Percentiles rank a stretch among this genome's conserved stretches.
phyloP scores from a whole-genome alignment of 140 eudicot genomes.

The Oenanthe javanica region DNA sequence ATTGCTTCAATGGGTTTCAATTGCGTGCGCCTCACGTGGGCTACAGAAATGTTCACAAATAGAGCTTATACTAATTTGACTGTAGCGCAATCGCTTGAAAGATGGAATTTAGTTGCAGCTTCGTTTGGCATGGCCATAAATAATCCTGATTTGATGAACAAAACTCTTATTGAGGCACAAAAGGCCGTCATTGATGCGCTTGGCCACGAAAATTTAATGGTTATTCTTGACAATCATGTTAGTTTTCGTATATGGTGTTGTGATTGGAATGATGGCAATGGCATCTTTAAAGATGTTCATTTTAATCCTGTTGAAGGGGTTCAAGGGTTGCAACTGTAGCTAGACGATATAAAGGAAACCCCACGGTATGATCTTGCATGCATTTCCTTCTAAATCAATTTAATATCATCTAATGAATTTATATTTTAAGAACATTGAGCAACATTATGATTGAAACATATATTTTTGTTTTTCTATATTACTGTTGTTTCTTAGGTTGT shows the following conservation, averaged over 20 bases:
- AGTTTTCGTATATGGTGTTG: constrained; percentile 47
- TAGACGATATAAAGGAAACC: constrained; percentile 15
- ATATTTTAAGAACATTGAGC: not conserved
- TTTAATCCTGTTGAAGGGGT: constrained; percentile 39
- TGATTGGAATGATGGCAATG: constrained; percentile 31
- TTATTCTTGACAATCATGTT: constrained; percentile 46
- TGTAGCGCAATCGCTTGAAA: constrained; percentile 25
- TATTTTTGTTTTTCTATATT: not conserved
- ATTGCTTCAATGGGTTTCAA: constrained; percentile 34
- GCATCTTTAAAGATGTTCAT: constrained; percentile 40
- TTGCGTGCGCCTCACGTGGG: constrained; percentile 45
- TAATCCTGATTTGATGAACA: constrained; percentile 28
- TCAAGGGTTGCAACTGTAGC: constrained; percentile 29
- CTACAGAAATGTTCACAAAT: constrained; percentile 38
- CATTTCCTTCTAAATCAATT: not conserved
- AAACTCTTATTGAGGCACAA: constrained; percentile 22
- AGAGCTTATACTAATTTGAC: constrained; percentile 8
- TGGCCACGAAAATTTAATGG: constrained; percentile 26
- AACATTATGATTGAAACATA: not conserved
- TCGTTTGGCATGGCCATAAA: constrained; percentile 23
- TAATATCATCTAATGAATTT: not conserved
- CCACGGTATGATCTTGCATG: constrained; percentile 21
- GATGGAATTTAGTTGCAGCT: constrained; percentile 13
- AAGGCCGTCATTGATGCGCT: constrained; percentile 31
- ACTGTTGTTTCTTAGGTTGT: constrained; percentile 15